Base-by-base conservation (phyloP, 192 early-diverging fungal genomes). In the Cetraspora pellucida region DNA sequence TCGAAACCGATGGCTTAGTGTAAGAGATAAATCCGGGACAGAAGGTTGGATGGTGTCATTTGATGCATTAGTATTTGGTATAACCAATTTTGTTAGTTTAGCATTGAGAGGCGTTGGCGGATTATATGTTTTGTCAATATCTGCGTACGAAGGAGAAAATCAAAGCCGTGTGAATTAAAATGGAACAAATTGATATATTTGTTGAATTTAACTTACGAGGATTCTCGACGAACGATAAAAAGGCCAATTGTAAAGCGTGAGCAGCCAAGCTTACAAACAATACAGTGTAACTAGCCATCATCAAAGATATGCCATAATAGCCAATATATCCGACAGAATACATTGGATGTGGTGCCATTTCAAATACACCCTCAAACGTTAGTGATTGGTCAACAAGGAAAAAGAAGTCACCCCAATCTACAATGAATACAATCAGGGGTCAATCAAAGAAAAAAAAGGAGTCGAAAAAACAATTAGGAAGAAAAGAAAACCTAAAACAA, bases 351-450 rank as follows among this genome's bases (percentile, higher is more conserved):
- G 96, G 96, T 0, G 95, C 95, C 91, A 96, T 93, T 81, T 97
- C 95, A 85, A 97, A 97, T 21, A 96, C 94, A 52, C 95, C 94
- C 81, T 96, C 93, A 82, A 96, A 94, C 0, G 93, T 95, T 49
- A 95, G 84, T n/a, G 95, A 91, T 80, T 93, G 91, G 76, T 94
- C 93, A 63, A 95, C 87, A 66, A 97, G 82, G 82, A 99, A 98
- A 88, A 99, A 99, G 80, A 99, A 99, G 81, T 98, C 96, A 70
- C 97, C 97, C 97, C 97, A 99, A 84, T 99, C 94, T 94, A 77
- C 37, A 37, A 37, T 49, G 74, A 59, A 71, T 58, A 50, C 14
- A 19, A 65, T 30, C n/a, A 44, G 5, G 3, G n/a, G 17, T 31
- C 11, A 47, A 78, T 65, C 28, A 55, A 44, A 43, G 19, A 7